Evolutionary conservation across 2,329 filamentous ascomycete genomes (phyloP).

Genomic region (Paraconiothyrium brasiliense): DNA sequence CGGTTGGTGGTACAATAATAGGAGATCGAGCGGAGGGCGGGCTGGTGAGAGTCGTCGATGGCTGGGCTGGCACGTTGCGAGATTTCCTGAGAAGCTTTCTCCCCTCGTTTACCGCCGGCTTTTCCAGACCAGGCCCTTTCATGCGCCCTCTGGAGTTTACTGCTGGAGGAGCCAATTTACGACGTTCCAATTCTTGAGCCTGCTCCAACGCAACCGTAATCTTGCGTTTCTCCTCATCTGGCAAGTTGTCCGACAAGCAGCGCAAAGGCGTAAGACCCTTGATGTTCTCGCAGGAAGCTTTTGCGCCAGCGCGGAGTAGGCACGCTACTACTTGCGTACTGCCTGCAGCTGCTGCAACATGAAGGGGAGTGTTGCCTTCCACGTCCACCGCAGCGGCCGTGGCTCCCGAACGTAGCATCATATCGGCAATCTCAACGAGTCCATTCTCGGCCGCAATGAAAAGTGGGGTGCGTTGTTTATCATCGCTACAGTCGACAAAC

Average conservation of each 20-base stretch:
- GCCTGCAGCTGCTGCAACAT: conserved; percentile 30
- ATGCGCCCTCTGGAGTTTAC: conserved; percentile 7
- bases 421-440: conserved; percentile 31
- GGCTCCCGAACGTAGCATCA: conserved; percentile 31
- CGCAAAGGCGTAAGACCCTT: conserved; percentile 29
- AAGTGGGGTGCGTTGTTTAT: conserved; percentile 30
- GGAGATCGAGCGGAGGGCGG: conserved; percentile 2
- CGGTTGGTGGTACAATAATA: background rate
- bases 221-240: conserved; percentile 29
- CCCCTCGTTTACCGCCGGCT: conserved; percentile 17
- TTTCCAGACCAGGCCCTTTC: conserved; percentile 9
- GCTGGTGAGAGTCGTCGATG: background rate
- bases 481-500: conserved; percentile 30
- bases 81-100: conserved; percentile 11
- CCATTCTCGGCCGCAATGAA: conserved; percentile 34
- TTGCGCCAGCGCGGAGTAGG: conserved; percentile 33
- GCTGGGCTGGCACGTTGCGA: background rate
- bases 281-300: conserved; percentile 26
- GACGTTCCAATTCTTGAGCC: conserved; percentile 25
- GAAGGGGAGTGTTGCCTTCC: conserved; percentile 34
- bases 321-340: conserved; percentile 23
- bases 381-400: conserved; percentile 26
- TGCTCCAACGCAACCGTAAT: conserved; percentile 34
- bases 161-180: background rate
- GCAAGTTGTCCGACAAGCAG: conserved; percentile 23